A percentile compares a stretch with the other conserved stretches of the same genome.
Conservation (phyloP, 2,329 filamentous ascomycete genomes). For the Claviceps sp. region DNA sequence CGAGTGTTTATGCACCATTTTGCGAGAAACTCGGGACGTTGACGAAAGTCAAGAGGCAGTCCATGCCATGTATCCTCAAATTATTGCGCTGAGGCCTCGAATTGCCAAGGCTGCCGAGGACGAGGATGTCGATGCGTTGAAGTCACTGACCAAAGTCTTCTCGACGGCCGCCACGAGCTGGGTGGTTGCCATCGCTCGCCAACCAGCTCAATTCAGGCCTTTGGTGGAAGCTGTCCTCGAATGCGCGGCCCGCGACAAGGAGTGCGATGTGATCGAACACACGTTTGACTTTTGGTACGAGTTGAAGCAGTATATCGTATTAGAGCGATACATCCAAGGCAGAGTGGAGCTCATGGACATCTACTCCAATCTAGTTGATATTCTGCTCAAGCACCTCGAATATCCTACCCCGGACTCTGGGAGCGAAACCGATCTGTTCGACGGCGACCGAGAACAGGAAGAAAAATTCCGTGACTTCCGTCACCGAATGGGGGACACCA, state of each 20-base stretch:
- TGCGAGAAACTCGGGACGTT: slow-evolving; percentile 83
- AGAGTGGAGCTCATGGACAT: slow-evolving; percentile 65
- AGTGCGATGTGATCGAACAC: slow-evolving; percentile 80
- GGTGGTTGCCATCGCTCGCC: slow-evolving; percentile 79
- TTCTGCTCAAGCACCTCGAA: slow-evolving; percentile 81
- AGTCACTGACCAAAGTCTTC: slow-evolving; percentile 79
- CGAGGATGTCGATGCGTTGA: slow-evolving; percentile 76
- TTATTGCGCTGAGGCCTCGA: slow-evolving; percentile 63
- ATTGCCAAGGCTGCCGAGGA: slow-evolving; percentile 62
- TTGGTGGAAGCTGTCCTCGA: slow-evolving; percentile 88
- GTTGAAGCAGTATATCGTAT: slow-evolving; percentile 84
- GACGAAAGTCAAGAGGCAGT: slow-evolving; percentile 80
- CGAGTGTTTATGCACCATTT: slow-evolving; percentile 84
- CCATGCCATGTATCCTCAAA: slow-evolving; percentile 64
- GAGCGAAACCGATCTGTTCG: slow-evolving; percentile 74
- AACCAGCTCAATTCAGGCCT: slow-evolving; percentile 67
- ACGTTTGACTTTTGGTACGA: slow-evolving; percentile 99
- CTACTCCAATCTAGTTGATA: slow-evolving; percentile 80
- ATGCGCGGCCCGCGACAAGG: slow-evolving; percentile 74
- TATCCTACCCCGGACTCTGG: slow-evolving; percentile 66
- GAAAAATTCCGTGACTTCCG: slow-evolving; percentile 95
- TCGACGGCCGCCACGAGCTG: slow-evolving; percentile 88
- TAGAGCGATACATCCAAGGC: slow-evolving; percentile 79
- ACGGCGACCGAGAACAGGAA: slow-evolving; percentile 88
- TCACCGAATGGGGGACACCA: slow-evolving; percentile 92